Percentiles rank a stretch among this genome's conserved stretches.
These are phyloP conservation scores for Alternaria sp. DNA, from an alignment of 2,329 filamentous ascomycete species.

Conservation along the genomic window DNA sequence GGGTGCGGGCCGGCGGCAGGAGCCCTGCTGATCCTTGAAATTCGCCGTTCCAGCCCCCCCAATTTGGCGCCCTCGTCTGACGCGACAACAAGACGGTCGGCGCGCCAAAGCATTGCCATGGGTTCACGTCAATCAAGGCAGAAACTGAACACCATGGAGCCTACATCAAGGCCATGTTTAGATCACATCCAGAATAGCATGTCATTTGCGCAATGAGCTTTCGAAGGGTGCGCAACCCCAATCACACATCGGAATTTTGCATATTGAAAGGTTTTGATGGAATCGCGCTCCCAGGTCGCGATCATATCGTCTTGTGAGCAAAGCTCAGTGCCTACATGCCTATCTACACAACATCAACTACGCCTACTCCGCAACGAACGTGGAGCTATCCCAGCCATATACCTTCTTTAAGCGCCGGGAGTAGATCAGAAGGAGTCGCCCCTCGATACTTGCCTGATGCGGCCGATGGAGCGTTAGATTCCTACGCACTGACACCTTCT, in stretches of 20 bases:
- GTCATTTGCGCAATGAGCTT: neutral
- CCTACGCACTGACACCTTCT: slow-evolving; percentile 2
- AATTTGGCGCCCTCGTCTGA: neutral
- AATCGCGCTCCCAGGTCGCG: too few species aligned
- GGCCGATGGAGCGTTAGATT: slow-evolving; percentile 22
- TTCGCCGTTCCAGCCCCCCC: neutral
- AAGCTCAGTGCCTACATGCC: neutral
- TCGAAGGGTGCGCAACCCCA: neutral
- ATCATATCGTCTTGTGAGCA: neutral
- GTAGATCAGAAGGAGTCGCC: slow-evolving; percentile 10
- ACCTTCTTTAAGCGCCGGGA: slow-evolving; percentile 14
- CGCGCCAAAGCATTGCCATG: neutral
- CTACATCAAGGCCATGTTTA: neutral
- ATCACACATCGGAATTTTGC: neutral
- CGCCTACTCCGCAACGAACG: slow-evolving; percentile 8
- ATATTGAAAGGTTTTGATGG: neutral
- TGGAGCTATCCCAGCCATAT: slow-evolving; percentile 19
- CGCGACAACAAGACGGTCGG: neutral
- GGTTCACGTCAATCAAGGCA: neutral
- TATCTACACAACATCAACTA: neutral
- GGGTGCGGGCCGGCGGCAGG: neutral
- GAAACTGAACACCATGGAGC: neutral
- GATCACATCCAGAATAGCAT: neutral
- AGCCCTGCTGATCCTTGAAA: neutral
- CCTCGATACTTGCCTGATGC: slow-evolving; percentile 22